Evolutionary conservation across 2,329 filamentous ascomycete species (phyloP).

Genomic region (Colletotrichum somersetense): DNA sequence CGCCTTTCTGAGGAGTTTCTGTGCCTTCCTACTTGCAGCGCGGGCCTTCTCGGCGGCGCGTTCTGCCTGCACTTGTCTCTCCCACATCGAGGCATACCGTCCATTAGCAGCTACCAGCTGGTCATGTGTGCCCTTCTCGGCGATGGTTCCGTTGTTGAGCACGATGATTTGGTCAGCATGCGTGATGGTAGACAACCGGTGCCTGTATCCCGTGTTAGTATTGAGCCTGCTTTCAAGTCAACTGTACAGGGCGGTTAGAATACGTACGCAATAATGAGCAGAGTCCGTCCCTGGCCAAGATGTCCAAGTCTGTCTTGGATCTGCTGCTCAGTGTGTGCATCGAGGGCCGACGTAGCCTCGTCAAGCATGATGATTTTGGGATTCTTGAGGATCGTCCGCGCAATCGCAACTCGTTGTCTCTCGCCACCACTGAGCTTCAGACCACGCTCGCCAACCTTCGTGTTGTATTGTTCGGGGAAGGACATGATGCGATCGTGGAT

Average conservation of each 20-base stretch:
- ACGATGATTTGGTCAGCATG: slow-evolving; percentile 89
- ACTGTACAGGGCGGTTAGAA: slow-evolving; percentile 41
- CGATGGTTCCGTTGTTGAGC: slow-evolving; percentile 79
- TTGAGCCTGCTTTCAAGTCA: slow-evolving; percentile 46
- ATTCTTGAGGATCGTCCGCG: slow-evolving; percentile 91
- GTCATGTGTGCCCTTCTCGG: slow-evolving; percentile 83
- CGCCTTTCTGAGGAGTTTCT: slow-evolving; percentile 62
- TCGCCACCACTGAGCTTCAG: slow-evolving; percentile 90
- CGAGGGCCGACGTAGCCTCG: slow-evolving; percentile 91
- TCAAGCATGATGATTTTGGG: slow-evolving; percentile 93
- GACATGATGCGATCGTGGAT: slow-evolving; percentile 93
- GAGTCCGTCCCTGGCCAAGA: slow-evolving; percentile 86
- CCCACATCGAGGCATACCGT: slow-evolving; percentile 88
- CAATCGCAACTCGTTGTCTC: slow-evolving; percentile 94
- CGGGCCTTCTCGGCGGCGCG: slow-evolving; percentile 73
- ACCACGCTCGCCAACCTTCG: slow-evolving; percentile 91
- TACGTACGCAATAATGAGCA: slow-evolving; percentile 92
- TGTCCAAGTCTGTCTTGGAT: slow-evolving; percentile 89
- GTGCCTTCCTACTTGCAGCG: slow-evolving; percentile 56
- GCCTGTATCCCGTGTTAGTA: slow-evolving; percentile 57
- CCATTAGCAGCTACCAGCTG: slow-evolving; percentile 78
- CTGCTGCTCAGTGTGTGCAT: slow-evolving; percentile 92
- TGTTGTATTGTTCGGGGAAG: slow-evolving; percentile 89
- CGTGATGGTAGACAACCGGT: slow-evolving; percentile 87
- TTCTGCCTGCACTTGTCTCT: slow-evolving; percentile 86